A percentile compares a stretch with the other conserved stretches of the same genome.
Conservation (phyloP, 2,329 filamentous ascomycete species). For the Apiospora koreana region DNA sequence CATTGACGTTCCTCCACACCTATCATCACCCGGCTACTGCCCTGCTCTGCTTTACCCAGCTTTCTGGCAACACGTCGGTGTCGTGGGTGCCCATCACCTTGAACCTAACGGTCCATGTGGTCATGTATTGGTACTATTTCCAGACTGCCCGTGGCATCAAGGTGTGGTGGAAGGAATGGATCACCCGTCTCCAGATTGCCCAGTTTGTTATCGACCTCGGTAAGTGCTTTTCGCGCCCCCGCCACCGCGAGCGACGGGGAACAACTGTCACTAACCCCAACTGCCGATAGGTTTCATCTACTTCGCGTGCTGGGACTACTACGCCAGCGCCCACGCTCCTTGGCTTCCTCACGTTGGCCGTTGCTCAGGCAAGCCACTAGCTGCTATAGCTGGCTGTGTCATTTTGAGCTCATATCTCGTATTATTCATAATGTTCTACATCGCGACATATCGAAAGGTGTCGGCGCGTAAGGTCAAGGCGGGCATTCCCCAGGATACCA, state of each 20-base stretch:
- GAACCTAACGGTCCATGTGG: conserved; percentile 89
- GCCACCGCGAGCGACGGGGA: too few species aligned
- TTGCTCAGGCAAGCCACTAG: conserved; percentile 77
- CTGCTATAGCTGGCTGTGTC: conserved; percentile 71
- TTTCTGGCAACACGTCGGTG: conserved; percentile 86
- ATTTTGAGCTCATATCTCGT: conserved; percentile 77
- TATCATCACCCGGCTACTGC: conserved; percentile 97
- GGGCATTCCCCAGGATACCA: conserved; percentile 15
- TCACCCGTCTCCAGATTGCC: conserved; percentile 91
- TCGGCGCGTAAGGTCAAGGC: conserved; percentile 42
- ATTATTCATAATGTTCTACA: conserved; percentile 78
- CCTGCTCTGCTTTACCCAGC: conserved; percentile 93
- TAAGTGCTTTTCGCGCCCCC: conserved; percentile 43
- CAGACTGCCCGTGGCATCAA: conserved; percentile 90
- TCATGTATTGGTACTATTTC: conserved; percentile 99
- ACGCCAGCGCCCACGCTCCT: conserved; percentile 69
- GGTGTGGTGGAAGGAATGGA: conserved; percentile 99
- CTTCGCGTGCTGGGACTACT: conserved; percentile 80
- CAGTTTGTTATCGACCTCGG: conserved; percentile 95
- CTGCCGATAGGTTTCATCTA: conserved; percentile 68
- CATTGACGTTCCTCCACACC: conserved; percentile 94
- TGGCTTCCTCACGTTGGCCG: conserved; percentile 68
- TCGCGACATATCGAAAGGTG: conserved; percentile 71
- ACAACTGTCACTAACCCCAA: background rate
- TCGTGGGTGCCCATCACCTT: conserved; percentile 92